Percentiles rank a stretch among this genome's conserved stretches.
Conservation (phyloP, 2,329 filamentous ascomycete species). For the Trichoderma endophyticum region DNA sequence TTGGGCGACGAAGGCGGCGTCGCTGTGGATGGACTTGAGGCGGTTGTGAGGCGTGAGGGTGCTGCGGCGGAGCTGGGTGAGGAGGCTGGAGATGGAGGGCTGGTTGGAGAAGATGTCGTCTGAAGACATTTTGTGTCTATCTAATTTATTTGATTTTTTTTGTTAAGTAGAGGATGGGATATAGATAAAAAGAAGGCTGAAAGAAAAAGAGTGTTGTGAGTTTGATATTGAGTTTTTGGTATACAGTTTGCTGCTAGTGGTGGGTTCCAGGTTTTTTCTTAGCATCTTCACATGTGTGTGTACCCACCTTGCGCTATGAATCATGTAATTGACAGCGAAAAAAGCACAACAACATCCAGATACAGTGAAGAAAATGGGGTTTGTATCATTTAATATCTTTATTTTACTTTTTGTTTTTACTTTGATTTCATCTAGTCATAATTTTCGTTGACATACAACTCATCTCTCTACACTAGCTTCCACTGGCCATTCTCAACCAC, state of each 20-base stretch:
- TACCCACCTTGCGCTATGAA: neutral
- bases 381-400: neutral
- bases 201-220: neutral
- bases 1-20: constrained; percentile 69
- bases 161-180: neutral
- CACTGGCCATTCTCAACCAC: constrained; percentile 62
- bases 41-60: constrained; percentile 79
- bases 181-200: neutral
- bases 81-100: constrained; percentile 65
- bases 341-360: neutral
- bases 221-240: neutral
- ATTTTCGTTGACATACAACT: neutral
- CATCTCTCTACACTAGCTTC: constrained; percentile 53
- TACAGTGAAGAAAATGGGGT: neutral
- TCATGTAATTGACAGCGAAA: neutral
- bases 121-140: neutral
- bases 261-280: neutral
- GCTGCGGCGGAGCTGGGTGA: constrained; percentile 70
- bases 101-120: constrained; percentile 50
- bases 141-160: neutral
- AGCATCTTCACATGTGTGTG: neutral
- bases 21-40: constrained; percentile 71
- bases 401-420: neutral
- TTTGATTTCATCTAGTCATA: constrained; percentile 16
- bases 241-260: neutral